Conservation (phyloP, 1,139 yeast species). For the Candida sanyaensis region DNA sequence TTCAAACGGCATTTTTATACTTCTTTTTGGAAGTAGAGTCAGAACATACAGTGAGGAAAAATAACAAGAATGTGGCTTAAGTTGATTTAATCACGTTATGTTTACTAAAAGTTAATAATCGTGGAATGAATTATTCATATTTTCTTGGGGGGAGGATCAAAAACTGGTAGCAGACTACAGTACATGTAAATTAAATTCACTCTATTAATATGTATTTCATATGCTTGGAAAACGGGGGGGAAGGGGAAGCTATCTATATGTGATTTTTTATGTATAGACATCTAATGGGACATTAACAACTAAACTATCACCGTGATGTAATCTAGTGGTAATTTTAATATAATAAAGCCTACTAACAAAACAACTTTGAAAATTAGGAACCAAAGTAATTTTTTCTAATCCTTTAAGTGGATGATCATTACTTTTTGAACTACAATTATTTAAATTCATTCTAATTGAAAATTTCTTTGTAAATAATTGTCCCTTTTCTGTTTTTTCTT, state of each 20-base stretch:
- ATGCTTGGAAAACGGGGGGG: no score
- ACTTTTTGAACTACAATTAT: conserved; percentile 28
- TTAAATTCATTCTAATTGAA: conserved; percentile 26
- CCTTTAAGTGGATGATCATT: conserved; percentile 23
- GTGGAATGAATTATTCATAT: no score
- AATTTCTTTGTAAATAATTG: conserved; percentile 30
- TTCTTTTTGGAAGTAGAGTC: no score
- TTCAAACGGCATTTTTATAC: no score
- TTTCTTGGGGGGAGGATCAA: no score
- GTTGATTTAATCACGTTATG: no score
- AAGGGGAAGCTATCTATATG: conserved; percentile 16
- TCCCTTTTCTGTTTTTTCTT: conserved; percentile 16
- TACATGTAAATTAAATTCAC: no score
- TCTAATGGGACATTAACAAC: conserved; percentile 40
- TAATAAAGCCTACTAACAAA: conserved; percentile 54
- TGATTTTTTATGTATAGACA: conserved; percentile 11
- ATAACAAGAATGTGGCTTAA: no score
- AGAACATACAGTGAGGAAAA: no score
- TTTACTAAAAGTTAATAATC: no score
- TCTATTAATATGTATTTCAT: background rate
- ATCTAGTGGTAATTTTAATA: conserved; percentile 32
- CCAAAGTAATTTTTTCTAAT: conserved; percentile 40
- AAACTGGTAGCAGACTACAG: no score
- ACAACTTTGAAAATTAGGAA: conserved; percentile 62
- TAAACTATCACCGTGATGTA: conserved; percentile 33